Evolutionary conservation across 495 filamentous ascomycete species (phyloP).

Genomic region (Trichoderma gamsii): DNA sequence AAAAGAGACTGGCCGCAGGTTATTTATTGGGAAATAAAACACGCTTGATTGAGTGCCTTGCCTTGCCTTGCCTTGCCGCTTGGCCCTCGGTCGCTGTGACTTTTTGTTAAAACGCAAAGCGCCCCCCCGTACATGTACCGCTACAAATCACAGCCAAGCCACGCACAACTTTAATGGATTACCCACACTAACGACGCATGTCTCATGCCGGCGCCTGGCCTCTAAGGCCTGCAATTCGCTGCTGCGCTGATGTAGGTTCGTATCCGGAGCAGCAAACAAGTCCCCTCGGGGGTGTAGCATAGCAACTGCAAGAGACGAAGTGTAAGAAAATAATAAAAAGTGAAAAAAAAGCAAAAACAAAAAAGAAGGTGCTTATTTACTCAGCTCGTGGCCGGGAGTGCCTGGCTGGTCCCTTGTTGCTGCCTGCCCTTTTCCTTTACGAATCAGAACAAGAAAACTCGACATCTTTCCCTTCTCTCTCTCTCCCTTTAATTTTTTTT

Average conservation of each 20-base stretch:
- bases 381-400: neutral
- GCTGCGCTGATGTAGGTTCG: neutral
- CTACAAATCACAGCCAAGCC: neutral
- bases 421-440: neutral
- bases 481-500: neutral
- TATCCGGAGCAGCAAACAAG: constrained; percentile 3
- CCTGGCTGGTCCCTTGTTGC: no score
- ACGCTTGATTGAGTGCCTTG: no score
- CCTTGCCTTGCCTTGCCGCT: no score
- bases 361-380: neutral
- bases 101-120: neutral
- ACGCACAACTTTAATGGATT: neutral
- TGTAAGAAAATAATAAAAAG: neutral
- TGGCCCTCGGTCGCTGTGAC: no score
- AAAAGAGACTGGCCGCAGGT: no score
- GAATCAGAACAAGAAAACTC: neutral
- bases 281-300: neutral
- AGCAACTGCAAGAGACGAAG: neutral
- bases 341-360: neutral
- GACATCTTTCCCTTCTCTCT: neutral
- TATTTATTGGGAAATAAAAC: no score
- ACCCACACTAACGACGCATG: neutral
- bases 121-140: neutral
- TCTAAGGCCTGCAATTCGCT: constrained; percentile 1
- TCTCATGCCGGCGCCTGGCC: neutral